Base-by-base conservation (phyloP, 768 basidiomycete genomes). In the Suillus fuscotomentosus region DNA sequence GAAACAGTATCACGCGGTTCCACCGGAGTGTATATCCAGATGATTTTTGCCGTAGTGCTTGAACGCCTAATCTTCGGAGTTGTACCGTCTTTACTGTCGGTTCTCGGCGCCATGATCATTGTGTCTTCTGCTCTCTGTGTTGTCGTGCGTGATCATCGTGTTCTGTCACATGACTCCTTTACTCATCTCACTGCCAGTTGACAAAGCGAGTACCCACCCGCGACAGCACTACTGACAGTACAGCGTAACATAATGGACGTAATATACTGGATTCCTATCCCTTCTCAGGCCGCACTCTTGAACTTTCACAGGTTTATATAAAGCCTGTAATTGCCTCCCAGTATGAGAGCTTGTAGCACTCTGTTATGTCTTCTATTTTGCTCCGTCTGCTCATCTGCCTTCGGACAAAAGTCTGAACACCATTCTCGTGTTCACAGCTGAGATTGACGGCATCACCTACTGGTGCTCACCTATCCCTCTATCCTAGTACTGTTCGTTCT, bases 71-170 rank as follows among this genome's bases (percentile, higher is more conserved):
- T 90, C 67, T 91, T 93, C 73, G 78, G 85, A 60, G 81, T 81
- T 3, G 72, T 77, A 5, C 90, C 90, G 0, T 83, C 88, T 2
- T 68, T 80, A 5, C 76, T 90, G 24, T 89, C 88, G 1, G 69
- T 88, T 5, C 65, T 87, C 13, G 92, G 92, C 1, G 87, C 86
- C 3, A 39, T 78, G 5, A 84, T 92, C 65, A 94, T 92, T 67
- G 73, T 91, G 39, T 67, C 78, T 2, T 82, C 85, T 11, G 90
- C 90, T 0, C 66, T 88, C 31, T 91, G 85, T 71, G 84, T 89
- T 41, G 89, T 85, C 10, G 89, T 92, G 74, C 66, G 84, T 74
- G 14, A 27, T 27, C 15, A 17, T 41, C n/a, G 5, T 59, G 3
- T 11, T 20, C 24, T 13, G 39, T 17, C 17, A 15, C 15, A 41